A percentile compares a stretch with the other conserved stretches of the same genome.
phyloP scores from a whole-genome alignment of 371 early-diverging fungal species.

The Parasitella parasitica region DNA sequence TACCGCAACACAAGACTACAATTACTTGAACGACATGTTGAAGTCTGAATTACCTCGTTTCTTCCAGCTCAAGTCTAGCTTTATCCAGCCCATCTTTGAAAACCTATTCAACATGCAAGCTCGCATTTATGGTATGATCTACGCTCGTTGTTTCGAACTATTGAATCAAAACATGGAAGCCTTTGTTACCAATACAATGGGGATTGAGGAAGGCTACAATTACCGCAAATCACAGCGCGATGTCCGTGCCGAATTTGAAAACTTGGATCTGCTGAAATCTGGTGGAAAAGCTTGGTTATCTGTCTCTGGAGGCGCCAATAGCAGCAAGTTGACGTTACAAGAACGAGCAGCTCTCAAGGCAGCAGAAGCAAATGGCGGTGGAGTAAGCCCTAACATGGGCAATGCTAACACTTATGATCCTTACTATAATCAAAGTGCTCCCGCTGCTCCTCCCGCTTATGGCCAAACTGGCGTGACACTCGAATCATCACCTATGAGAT shows the following conservation, averaged over 20 bases:
- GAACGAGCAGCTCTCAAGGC: slow-evolving; percentile 26
- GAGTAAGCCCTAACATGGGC: background rate
- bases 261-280: slow-evolving; percentile 33
- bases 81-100: slow-evolving; percentile 75
- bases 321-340: slow-evolving; percentile 28
- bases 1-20: slow-evolving; percentile 72
- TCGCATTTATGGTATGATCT: slow-evolving; percentile 55
- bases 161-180: slow-evolving; percentile 30
- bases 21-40: slow-evolving; percentile 63
- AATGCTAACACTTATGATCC: background rate
- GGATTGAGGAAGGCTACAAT: slow-evolving; percentile 33
- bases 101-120: slow-evolving; percentile 68
- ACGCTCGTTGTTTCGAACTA: slow-evolving; percentile 48
- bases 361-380: background rate
- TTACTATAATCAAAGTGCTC: background rate
- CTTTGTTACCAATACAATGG: slow-evolving; percentile 33
- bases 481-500: background rate
- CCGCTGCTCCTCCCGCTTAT: slow-evolving; percentile 25
- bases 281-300: slow-evolving; percentile 45
- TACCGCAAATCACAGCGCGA: slow-evolving; percentile 22
- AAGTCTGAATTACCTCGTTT: slow-evolving; percentile 68
- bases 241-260: slow-evolving; percentile 33
- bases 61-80: slow-evolving; percentile 49
- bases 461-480: slow-evolving; percentile 8
- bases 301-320: slow-evolving; percentile 34